Conservation (phyloP, 2,329 filamentous ascomycete genomes). For the Huntiella omanensis region DNA sequence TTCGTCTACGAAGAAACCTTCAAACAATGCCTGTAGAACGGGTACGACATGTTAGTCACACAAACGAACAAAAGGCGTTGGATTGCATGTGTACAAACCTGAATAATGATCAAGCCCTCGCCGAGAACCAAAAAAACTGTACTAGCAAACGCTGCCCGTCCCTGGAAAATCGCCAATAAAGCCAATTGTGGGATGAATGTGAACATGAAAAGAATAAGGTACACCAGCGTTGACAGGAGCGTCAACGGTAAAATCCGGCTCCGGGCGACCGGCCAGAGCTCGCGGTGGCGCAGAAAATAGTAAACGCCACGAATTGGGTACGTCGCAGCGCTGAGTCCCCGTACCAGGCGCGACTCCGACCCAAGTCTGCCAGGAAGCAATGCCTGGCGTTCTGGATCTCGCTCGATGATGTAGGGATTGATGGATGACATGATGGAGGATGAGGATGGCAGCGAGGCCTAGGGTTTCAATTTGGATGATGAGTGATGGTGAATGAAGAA, state of each 20-base stretch:
- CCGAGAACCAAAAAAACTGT: constrained; percentile 76
- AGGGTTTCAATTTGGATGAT: no score
- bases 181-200: constrained; percentile 77
- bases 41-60: neutral
- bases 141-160: constrained; percentile 73
- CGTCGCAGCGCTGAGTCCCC: constrained; percentile 28
- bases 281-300: constrained; percentile 61
- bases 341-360: constrained; percentile 10
- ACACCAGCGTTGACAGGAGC: constrained; percentile 65
- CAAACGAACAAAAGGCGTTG: neutral
- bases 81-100: constrained; percentile 13
- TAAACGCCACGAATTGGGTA: constrained; percentile 55
- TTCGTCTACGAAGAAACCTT: constrained; percentile 68
- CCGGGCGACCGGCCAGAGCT: constrained; percentile 65
- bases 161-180: constrained; percentile 78
- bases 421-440: neutral
- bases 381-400: constrained; percentile 1
- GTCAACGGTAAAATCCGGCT: constrained; percentile 63
- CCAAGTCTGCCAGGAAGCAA: neutral
- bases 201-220: constrained; percentile 73
- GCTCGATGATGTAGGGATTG: neutral
- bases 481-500: no score
- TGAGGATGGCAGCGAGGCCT: no score
- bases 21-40: constrained; percentile 35
- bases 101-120: constrained; percentile 54